Conservation (phyloP, 805 yeast species). For the Schwanniomyces occidentalis region DNA sequence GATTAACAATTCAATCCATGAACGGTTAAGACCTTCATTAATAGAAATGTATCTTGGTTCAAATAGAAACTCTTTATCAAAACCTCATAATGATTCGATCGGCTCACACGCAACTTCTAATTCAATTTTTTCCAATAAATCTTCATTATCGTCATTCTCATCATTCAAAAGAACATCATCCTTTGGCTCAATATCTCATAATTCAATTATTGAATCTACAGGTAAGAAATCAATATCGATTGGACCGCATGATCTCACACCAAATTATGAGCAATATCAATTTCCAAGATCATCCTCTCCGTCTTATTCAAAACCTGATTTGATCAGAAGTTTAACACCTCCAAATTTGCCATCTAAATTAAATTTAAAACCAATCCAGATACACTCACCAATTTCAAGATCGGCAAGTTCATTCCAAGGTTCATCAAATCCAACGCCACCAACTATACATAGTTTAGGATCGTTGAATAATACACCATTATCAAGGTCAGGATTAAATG, state of each 20-base stretch:
- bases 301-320: neutral
- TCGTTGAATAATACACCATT: constrained; percentile 20
- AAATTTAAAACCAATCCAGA: constrained; percentile 3
- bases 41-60: constrained; percentile 29
- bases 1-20: constrained; percentile 19
- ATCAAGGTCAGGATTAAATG: constrained; percentile 8
- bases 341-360: constrained; percentile 2
- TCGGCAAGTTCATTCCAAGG: constrained; percentile 4
- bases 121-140: constrained; percentile 38
- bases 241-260: constrained; percentile 19
- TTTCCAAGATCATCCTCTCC: neutral
- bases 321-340: too few relatives aligned
- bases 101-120: constrained; percentile 27
- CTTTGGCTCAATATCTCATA: constrained; percentile 30
- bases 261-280: neutral
- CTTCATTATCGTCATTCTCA: constrained; percentile 32
- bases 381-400: constrained; percentile 6
- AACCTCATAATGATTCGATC: constrained; percentile 18
- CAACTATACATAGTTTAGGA: too few relatives aligned
- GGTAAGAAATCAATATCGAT: constrained; percentile 16
- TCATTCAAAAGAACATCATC: constrained; percentile 27
- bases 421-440: neutral
- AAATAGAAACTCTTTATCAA: constrained; percentile 2
- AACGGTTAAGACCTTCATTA: constrained; percentile 36
- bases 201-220: constrained; percentile 1